Conservation (phyloP, 2,329 filamentous ascomycete species). For the Thelonectria rubi region DNA sequence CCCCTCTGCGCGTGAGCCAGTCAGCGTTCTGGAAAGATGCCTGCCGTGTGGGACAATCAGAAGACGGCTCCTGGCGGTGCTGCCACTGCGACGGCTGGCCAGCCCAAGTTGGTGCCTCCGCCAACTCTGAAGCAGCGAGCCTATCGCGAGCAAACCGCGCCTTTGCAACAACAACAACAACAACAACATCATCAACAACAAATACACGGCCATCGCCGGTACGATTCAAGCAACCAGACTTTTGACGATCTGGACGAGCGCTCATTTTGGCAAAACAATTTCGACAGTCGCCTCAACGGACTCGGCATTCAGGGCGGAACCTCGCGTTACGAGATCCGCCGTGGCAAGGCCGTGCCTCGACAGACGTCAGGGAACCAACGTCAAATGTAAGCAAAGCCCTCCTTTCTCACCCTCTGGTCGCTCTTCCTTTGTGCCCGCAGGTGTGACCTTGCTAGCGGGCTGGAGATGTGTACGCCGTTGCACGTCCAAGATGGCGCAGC, state of each 20-base stretch:
- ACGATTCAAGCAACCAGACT: constrained; percentile 13
- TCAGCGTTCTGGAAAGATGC: constrained; percentile 29
- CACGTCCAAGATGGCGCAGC: constrained; percentile 16
- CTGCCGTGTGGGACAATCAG: constrained; percentile 41
- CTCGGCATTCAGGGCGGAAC: constrained; percentile 43
- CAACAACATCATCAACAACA: constrained; percentile 7
- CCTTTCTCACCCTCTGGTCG: constrained; percentile 8
- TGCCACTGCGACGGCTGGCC: constrained; percentile 23
- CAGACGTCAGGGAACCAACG: constrained; percentile 28
- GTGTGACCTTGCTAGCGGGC: constrained; percentile 15
- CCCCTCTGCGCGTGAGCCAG: constrained; percentile 7
- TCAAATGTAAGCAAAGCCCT: constrained; percentile 44
- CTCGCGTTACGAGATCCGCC: constrained; percentile 44
- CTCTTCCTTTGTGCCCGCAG: constrained; percentile 3
- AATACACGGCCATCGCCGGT: constrained; percentile 25
- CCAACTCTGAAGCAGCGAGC: constrained; percentile 41
- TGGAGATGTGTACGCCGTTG: constrained; percentile 7
- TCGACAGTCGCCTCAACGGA: constrained; percentile 43
- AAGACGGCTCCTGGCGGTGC: constrained; percentile 28
- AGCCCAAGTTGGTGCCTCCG: constrained; percentile 36
- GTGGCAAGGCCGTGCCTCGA: constrained; percentile 46
- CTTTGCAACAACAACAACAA: constrained; percentile 23
- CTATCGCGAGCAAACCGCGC: constrained; percentile 35
- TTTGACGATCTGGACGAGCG: constrained; percentile 25
- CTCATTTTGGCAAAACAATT: constrained; percentile 35